phyloP scores from a whole-genome alignment of 2,329 filamentous ascomycete species.

The Fusarium sp. region DNA sequence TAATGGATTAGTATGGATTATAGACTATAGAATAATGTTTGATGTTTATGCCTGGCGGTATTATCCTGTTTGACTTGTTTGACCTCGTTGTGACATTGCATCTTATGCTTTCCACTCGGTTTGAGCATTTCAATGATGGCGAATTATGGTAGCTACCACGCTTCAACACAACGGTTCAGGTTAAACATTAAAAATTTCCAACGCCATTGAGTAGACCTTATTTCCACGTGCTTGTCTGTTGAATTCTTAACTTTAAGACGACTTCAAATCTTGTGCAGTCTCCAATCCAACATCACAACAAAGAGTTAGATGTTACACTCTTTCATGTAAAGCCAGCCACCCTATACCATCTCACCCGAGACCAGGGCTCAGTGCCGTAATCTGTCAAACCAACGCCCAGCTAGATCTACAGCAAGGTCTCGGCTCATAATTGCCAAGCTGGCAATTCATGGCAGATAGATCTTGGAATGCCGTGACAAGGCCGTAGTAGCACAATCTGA shows the following conservation, averaged over 20 bases:
- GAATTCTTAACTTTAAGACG: no score
- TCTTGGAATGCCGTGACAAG: background rate
- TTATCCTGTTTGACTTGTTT: background rate
- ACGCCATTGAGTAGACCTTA: background rate
- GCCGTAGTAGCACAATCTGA: background rate
- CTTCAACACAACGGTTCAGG: background rate
- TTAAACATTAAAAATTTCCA: background rate
- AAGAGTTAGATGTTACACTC: no score
- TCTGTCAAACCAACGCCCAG: background rate
- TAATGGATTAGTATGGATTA: background rate
- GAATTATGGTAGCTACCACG: no score
- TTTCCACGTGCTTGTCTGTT: background rate
- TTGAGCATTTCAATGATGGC: no score
- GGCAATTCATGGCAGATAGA: conserved; percentile 6
- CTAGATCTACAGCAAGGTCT: conserved; percentile 15
- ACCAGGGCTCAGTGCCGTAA: background rate
- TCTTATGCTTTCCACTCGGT: background rate
- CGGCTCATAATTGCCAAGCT: conserved; percentile 10
- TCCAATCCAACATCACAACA: background rate
- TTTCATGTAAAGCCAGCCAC: background rate
- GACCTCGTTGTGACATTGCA: background rate
- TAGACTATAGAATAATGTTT: background rate
- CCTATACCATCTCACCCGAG: conserved; percentile 7
- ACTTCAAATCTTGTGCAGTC: no score
- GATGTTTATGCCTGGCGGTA: background rate